Conservation (phyloP, 495 filamentous ascomycete species). For the Mytilinidion resinicola region DNA sequence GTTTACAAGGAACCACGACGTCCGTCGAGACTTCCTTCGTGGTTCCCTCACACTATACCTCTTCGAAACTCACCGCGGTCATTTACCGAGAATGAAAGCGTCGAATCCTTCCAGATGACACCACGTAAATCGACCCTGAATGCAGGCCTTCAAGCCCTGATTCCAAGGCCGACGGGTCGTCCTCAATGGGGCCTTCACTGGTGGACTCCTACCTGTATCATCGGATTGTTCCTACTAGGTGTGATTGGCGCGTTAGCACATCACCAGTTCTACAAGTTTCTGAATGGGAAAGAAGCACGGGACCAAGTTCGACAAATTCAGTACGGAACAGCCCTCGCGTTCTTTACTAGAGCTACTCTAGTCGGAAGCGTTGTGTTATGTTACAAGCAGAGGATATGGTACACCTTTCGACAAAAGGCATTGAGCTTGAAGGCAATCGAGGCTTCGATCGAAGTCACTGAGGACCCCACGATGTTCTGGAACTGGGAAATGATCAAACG, state of each 20-base stretch:
- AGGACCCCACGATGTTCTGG: constrained; percentile 35
- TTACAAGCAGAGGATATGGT: constrained; percentile 38
- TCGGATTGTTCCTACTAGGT: constrained; percentile 31
- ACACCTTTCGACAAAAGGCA: constrained; percentile 31
- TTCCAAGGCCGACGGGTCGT: too few relatives aligned
- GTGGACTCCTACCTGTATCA: constrained; percentile 34
- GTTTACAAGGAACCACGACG: too few relatives aligned
- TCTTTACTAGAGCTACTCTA: constrained; percentile 36
- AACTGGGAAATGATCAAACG: constrained; percentile 34
- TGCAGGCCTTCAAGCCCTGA: too few relatives aligned
- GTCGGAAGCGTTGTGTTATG: constrained; percentile 35
- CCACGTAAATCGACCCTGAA: too few relatives aligned
- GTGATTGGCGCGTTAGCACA: constrained; percentile 33
- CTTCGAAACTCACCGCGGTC: too few relatives aligned
- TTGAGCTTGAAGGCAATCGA: constrained; percentile 36
- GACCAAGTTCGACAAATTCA: constrained; percentile 33
- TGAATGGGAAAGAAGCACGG: constrained; percentile 26
- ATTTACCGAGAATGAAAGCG: too few relatives aligned
- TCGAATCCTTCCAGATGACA: too few relatives aligned
- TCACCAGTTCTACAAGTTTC: constrained; percentile 33
- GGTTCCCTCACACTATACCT: too few relatives aligned
- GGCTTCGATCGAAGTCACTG: constrained; percentile 34
- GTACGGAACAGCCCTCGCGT: constrained; percentile 37
- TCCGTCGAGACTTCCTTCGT: too few relatives aligned
- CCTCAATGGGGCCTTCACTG: constrained; percentile 36